Evolutionary conservation across 2,329 filamentous ascomycete species (phyloP), one percentile per base, ranked within the genome.

Genomic region (Macrophomina phaseolina): DNA sequence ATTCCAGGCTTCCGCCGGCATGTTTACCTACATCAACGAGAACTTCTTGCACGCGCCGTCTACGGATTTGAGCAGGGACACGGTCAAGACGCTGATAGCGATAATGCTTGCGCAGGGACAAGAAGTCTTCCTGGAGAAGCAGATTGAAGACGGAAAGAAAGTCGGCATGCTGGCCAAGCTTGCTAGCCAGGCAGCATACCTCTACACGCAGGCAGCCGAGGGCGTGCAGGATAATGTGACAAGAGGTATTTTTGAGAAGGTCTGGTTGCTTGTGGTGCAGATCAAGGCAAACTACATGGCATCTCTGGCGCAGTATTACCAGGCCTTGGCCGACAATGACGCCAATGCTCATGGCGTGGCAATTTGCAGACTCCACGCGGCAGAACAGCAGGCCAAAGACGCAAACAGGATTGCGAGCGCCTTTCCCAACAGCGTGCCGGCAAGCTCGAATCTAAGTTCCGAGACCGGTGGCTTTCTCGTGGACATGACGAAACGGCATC

Each of bases 21-120:
- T 99, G 95, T 99, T 98, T 79, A 98, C 94, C 64, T 99, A 99
- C 75, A 99, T 99, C 82, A 99, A 99, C 80, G 95, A 99, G 81
- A 99, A 99, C 81, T 99, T 99, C 77, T 84, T 99, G 42, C 95
- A 99, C 75, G 95, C 95, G 1, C 95, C 96, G 0, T 97, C 94
- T 8, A 94, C 92, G n/a, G 95, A 99, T 75, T 81, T 99, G 56
- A 98, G 94, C 77, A 85, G 95, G 68, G 94, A 99, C 61, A 99
- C 95, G 0, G 93, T 99, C 74, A 97, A 97, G 81, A 93, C 93
- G 0, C 81, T 99, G 70, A 98, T 99, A 76, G 87, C 90, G 62
- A 88, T 99, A 68, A 98, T 93, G 86, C 87, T 99, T 65, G 96
- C 94, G 1, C 95, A 99, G 79, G 94, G 91, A 4, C 96, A 99